Conservation (phyloP, 352 stramenopile genomes). For the Poterioochromonas sp. region DNA sequence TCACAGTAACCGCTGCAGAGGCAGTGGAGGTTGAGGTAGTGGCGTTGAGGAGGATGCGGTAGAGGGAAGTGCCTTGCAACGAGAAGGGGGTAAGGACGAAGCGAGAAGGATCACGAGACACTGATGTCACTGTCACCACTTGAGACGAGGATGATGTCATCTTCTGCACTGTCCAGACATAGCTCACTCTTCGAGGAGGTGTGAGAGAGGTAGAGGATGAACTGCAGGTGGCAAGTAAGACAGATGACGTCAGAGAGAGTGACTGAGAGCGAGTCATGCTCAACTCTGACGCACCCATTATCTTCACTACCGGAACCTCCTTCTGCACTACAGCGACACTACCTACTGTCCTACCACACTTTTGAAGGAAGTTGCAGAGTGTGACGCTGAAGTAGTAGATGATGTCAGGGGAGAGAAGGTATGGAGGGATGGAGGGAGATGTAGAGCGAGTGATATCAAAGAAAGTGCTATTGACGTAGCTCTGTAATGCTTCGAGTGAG, state of each 20-base stretch:
- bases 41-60: conserved; percentile 5
- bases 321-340: conserved; percentile 2
- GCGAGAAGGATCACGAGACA: not conserved
- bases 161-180: conserved; percentile 10
- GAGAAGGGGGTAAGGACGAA: not conserved
- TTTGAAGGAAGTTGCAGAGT: conserved; percentile 8
- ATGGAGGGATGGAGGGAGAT: not conserved
- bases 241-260: conserved; percentile 10
- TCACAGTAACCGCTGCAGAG: conserved; percentile 8
- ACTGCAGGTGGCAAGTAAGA: not conserved
- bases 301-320: conserved; percentile 1
- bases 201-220: conserved; percentile 3
- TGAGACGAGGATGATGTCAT: not conserved
- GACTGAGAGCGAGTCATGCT: conserved; percentile 5
- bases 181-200: conserved; percentile 2
- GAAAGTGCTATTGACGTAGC: not conserved
- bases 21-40: conserved; percentile 8
- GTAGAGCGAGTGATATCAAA: conserved; percentile 8
- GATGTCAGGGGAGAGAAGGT: not conserved
- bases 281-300: conserved; percentile 1
- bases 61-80: conserved; percentile 5
- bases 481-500: conserved; percentile 11
- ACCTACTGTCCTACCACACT: not conserved
- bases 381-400: conserved; percentile 3
- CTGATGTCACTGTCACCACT: not conserved